Percentiles rank a stretch among this genome's conserved stretches.
These are phyloP conservation scores for Cantharellus anzutake DNA, from an alignment of 768 basidiomycete genomes.

Conservation along the genomic window DNA sequence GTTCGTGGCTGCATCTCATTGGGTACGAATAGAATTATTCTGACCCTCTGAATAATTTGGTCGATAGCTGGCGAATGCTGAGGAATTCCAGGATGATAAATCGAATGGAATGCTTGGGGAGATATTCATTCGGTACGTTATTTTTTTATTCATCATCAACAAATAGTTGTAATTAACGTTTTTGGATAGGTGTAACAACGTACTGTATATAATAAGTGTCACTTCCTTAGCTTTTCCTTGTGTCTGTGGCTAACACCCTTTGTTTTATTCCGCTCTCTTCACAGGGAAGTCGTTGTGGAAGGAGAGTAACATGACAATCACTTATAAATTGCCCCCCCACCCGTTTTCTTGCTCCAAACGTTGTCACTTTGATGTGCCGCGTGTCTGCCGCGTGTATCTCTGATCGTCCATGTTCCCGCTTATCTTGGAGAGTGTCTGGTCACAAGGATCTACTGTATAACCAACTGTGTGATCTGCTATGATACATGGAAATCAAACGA, in stretches of 20 bases:
- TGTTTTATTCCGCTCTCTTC: constrained; percentile 14
- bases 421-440: no score
- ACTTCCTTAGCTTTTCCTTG: constrained; percentile 3
- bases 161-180: background rate
- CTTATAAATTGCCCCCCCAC: background rate
- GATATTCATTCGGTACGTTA: constrained; percentile 77
- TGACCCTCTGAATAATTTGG: background rate
- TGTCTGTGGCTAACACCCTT: constrained; percentile 1
- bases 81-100: constrained; percentile 91
- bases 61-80: constrained; percentile 85
- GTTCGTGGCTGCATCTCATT: constrained; percentile 20
- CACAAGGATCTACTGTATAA: no score
- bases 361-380: no score
- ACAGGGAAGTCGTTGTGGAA: constrained; percentile 50
- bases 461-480: no score
- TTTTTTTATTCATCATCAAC: constrained; percentile 2
- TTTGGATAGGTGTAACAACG: constrained; percentile 67
- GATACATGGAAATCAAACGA: no score
- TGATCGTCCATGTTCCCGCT: no score
- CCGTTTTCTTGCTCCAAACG: no score
- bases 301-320: background rate
- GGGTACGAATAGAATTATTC: background rate
- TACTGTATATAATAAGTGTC: constrained; percentile 81
- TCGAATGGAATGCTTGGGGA: constrained; percentile 95
- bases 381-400: no score